Percentiles rank a stretch among this genome's conserved stretches.
Evolutionary conservation across 169 alveolate genomes (phyloP).

Genomic region (Cryptosporidium viatorum): DNA sequence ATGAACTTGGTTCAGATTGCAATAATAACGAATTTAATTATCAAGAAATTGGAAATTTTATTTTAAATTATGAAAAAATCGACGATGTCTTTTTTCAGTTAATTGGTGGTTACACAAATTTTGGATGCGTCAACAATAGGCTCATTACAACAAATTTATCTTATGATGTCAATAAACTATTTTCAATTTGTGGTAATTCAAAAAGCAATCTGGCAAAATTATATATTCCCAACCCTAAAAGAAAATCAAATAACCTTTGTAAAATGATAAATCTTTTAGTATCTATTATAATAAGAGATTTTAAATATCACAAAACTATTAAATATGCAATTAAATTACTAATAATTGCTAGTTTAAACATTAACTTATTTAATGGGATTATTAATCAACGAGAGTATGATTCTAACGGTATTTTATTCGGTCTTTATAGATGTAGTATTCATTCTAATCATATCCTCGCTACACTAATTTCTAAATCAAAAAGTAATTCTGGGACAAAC

Average conservation of each 20-base stretch:
- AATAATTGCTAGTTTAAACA: conserved; percentile 19
- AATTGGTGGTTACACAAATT: neutral
- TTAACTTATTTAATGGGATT: neutral
- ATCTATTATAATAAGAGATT: neutral
- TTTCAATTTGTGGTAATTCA: neutral
- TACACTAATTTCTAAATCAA: conserved; percentile 6
- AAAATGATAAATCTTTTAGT: conserved; percentile 5
- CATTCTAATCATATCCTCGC: conserved; percentile 62
- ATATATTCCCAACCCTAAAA: conserved; percentile 36
- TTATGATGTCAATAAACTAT: neutral
- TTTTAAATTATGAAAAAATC: conserved; percentile 1
- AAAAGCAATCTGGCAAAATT: neutral
- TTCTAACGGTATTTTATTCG: neutral
- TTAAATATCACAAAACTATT: neutral
- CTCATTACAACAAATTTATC: neutral
- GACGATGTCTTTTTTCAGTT: neutral
- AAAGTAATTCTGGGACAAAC: neutral
- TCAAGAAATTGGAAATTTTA: neutral
- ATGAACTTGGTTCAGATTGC: neutral
- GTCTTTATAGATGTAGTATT: neutral
- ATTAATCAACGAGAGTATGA: neutral
- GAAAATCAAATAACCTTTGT: conserved; percentile 33
- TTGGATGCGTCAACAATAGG: neutral
- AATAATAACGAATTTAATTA: neutral
- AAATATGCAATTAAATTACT: conserved; percentile 18